A percentile compares a stretch with the other conserved stretches of the same genome.
Conservation (phyloP, 805 yeast genomes). For the Groenewaldozyma salmanticensis region DNA sequence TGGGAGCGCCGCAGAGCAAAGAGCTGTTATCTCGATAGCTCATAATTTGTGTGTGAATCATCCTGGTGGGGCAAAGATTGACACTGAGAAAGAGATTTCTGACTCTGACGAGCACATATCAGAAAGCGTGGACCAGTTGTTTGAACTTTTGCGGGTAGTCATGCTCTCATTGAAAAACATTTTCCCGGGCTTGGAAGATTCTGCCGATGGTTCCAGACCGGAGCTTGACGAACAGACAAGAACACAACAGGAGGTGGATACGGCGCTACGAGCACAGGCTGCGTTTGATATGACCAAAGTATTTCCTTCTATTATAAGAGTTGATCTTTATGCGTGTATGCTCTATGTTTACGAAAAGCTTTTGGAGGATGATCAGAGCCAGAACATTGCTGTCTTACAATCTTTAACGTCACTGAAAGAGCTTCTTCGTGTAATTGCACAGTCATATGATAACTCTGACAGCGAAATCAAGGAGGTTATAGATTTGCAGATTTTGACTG, state of each 20-base stretch:
- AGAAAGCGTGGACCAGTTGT: conserved; percentile 62
- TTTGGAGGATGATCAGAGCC: conserved; percentile 35
- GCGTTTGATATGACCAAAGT: conserved; percentile 52
- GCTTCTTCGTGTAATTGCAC: conserved; percentile 26
- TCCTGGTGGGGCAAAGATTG: conserved; percentile 17
- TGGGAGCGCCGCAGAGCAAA: conserved; percentile 39
- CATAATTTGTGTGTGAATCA: conserved; percentile 43
- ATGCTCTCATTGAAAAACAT: conserved; percentile 46
- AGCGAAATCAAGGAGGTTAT: conserved; percentile 22
- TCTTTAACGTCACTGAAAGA: conserved; percentile 43
- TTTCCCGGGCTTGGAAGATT: conserved; percentile 20
- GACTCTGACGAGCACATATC: conserved; percentile 34
- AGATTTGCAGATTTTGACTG: conserved; percentile 22
- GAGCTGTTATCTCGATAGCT: conserved; percentile 45
- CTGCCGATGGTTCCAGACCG: conserved; percentile 5
- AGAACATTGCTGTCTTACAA: conserved; percentile 39
- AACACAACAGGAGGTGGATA: conserved; percentile 14
- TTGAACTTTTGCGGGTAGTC: conserved; percentile 67
- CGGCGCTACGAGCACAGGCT: conserved; percentile 39
- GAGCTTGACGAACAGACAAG: conserved; percentile 1
- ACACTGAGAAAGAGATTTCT: conserved; percentile 7
- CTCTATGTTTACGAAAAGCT: conserved; percentile 52
- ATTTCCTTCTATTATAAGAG: conserved; percentile 59
- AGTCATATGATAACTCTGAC: conserved; percentile 10
- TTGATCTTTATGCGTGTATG: conserved; percentile 64